Conservation (phyloP, 1,284 basidiomycete genomes). For the Pseudozyma sp. region DNA sequence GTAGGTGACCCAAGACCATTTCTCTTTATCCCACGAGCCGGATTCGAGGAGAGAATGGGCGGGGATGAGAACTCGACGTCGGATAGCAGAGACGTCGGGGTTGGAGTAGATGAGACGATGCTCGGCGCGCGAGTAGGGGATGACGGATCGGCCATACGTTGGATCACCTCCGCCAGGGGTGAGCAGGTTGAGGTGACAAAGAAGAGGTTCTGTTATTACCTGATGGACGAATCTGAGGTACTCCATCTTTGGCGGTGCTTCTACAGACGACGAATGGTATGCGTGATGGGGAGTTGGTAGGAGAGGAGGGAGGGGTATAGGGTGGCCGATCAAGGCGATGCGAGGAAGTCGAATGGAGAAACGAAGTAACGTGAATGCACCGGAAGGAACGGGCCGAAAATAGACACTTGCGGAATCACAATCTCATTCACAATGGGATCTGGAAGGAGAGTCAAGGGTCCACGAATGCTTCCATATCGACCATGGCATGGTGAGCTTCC, state of each 20-base stretch:
- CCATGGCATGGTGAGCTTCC: no score
- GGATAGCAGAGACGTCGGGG: conserved; percentile 52
- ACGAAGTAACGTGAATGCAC: not conserved
- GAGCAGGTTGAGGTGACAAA: conserved; percentile 53
- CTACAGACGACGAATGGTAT: no score
- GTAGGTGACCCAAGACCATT: conserved; percentile 58
- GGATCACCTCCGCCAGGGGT: conserved; percentile 60
- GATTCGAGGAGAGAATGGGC: conserved; percentile 44
- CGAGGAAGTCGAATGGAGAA: not conserved
- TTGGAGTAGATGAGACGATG: conserved; percentile 63
- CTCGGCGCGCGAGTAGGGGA: conserved; percentile 57
- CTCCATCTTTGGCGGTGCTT: conserved; percentile 49
- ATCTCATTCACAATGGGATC: no score
- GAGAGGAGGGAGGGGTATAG: not conserved
- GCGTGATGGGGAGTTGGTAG: no score
- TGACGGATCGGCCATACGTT: conserved; percentile 57
- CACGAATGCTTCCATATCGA: no score
- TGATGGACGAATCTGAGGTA: conserved; percentile 45
- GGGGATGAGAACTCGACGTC: conserved; percentile 52
- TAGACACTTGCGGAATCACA: no score
- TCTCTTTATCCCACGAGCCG: conserved; percentile 39
- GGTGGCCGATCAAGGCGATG: not conserved
- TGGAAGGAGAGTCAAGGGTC: no score
- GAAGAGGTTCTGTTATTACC: conserved; percentile 62
- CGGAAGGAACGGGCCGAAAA: not conserved